Conservation (phyloP, 495 filamentous ascomycete species). For the Lophiotrema nucula region DNA sequence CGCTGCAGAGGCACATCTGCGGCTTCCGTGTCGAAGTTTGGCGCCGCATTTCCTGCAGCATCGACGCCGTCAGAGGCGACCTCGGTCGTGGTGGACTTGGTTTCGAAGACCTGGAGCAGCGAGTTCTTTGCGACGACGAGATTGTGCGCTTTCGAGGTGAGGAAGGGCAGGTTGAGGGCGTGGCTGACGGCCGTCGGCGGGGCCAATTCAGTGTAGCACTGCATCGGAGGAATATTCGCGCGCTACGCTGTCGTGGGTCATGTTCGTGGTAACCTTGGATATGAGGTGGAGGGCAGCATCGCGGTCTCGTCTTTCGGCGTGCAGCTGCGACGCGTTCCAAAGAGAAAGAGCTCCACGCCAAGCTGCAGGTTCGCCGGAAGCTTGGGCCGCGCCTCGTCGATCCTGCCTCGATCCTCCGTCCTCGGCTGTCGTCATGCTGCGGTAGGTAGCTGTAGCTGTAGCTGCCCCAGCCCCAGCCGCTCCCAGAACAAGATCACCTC, state of each 20-base stretch:
- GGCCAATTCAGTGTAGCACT: slow-evolving; percentile 87
- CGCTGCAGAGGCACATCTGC: slow-evolving; percentile 43
- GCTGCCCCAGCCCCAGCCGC: no score
- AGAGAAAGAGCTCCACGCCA: no score
- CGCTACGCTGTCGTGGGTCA: slow-evolving; percentile 4
- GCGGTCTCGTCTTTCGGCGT: no score
- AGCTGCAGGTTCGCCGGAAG: no score
- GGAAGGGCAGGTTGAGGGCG: slow-evolving; percentile 75
- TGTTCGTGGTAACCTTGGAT: slow-evolving; percentile 4
- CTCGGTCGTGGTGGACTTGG: slow-evolving; percentile 46
- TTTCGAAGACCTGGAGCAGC: slow-evolving; percentile 79
- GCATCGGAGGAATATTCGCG: no score
- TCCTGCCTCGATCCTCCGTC: not conserved
- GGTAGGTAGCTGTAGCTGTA: no score
- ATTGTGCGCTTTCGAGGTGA: slow-evolving; percentile 72
- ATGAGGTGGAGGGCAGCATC: no score
- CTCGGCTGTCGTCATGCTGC: not conserved
- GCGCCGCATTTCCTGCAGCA: slow-evolving; percentile 36
- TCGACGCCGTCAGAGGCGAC: slow-evolving; percentile 14
- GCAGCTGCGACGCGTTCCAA: no score
- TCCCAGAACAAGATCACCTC: no score
- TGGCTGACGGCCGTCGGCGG: slow-evolving; percentile 91
- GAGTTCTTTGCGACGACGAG: slow-evolving; percentile 86
- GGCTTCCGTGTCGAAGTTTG: slow-evolving; percentile 21
- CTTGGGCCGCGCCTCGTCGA: no score